These are phyloP conservation scores for Diaporthe batatas DNA, from an alignment of 2,329 filamentous ascomycete genomes.

Conservation along the genomic window DNA sequence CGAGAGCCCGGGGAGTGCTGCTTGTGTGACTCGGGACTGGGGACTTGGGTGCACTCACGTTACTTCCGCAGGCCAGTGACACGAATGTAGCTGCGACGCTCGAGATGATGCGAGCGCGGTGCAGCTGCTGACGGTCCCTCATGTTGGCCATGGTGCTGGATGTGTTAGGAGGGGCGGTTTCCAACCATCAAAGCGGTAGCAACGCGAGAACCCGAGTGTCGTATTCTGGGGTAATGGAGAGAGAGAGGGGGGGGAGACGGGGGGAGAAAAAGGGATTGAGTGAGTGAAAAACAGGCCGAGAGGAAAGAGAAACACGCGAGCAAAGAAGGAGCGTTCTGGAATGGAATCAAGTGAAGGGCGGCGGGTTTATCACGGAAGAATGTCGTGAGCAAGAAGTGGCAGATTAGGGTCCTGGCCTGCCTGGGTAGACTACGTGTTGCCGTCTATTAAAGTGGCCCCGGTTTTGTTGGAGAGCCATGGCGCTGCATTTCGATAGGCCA, in stretches of 20 bases:
- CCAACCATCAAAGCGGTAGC: slow-evolving; percentile 25
- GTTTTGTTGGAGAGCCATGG: slow-evolving; percentile 5
- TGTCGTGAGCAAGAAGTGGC: slow-evolving; percentile 4
- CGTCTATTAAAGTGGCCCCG: slow-evolving; percentile 23
- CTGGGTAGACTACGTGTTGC: slow-evolving; percentile 23
- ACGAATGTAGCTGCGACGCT: slow-evolving; percentile 88
- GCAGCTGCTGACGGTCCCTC: slow-evolving; percentile 63
- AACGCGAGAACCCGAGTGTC: neutral
- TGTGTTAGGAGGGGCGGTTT: neutral
- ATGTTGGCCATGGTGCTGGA: slow-evolving; percentile 51
- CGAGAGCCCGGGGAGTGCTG: neutral
- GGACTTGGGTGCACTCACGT: slow-evolving; percentile 68
- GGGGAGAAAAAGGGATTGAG: neutral
- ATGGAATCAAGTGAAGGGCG: slow-evolving; percentile 4
- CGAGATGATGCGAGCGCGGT: slow-evolving; percentile 80
- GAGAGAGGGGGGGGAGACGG: neutral
- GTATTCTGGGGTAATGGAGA: neutral
- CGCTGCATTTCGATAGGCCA: slow-evolving; percentile 30
- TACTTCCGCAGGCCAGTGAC: slow-evolving; percentile 91
- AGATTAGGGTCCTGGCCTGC: neutral
- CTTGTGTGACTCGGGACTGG: neutral
- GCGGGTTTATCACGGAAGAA: slow-evolving; percentile 16
- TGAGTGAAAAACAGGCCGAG: slow-evolving; percentile 1
- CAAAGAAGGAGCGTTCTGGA: slow-evolving; percentile 14
- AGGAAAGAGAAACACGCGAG: neutral